These are phyloP conservation scores for Taxillus chinensis DNA, from an alignment of 164 flowering plant species.

Conservation along the genomic window DNA sequence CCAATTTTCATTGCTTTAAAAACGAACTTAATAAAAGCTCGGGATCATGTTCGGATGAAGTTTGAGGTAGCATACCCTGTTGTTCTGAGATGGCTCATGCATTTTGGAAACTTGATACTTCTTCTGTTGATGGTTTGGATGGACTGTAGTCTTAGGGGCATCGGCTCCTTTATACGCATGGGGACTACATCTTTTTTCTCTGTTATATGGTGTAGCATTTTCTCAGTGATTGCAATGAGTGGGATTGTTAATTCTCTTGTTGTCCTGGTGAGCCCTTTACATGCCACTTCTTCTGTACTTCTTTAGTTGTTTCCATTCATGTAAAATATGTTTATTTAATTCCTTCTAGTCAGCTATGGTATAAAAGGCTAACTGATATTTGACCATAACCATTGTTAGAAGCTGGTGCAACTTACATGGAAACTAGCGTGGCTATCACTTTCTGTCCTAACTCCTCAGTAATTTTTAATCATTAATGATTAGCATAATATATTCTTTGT, in stretches of 20 bases:
- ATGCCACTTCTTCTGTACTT: not conserved
- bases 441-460: too few species aligned
- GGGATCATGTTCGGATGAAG: conserved; percentile 36
- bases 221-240: conserved; percentile 75
- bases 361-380: too few species aligned
- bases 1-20: conserved; percentile 33
- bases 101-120: conserved; percentile 57
- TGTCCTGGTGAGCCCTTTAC: conserved; percentile 45
- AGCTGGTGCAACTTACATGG: too few species aligned
- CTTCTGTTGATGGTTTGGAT: conserved; percentile 71
- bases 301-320: not conserved
- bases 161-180: conserved; percentile 67
- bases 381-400: too few species aligned
- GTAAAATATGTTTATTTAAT: not conserved
- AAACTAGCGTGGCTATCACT: too few species aligned
- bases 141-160: conserved; percentile 75
- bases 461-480: too few species aligned
- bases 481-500: too few species aligned
- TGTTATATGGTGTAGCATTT: conserved; percentile 70
- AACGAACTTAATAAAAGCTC: conserved; percentile 17
- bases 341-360: not conserved
- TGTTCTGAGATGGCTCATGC: conserved; percentile 48
- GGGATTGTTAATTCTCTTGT: conserved; percentile 63
- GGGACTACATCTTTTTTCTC: conserved; percentile 84
- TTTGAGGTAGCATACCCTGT: conserved; percentile 47